A percentile compares a stretch with the other conserved stretches of the same genome.
phyloP scores from a whole-genome alignment of 768 basidiomycete species.

The Mycena venus region DNA sequence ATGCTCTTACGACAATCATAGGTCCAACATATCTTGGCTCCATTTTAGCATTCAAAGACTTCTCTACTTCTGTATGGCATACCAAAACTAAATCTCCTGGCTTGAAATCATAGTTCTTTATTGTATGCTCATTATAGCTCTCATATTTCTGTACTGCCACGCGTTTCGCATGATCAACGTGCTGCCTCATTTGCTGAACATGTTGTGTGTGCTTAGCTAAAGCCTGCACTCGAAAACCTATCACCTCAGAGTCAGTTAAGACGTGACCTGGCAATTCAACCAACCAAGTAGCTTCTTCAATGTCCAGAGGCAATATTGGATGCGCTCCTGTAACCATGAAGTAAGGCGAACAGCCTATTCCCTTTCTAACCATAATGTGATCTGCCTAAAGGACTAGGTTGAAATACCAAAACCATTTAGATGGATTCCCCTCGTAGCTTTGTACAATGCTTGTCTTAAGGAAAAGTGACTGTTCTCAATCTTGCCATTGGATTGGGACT shows the following conservation, averaged over 20 bases:
- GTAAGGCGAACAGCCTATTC: conserved; percentile 45
- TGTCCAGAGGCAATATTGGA: conserved; percentile 44
- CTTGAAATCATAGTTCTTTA: background rate
- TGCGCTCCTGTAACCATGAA: conserved; percentile 48
- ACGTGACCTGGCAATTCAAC: no score
- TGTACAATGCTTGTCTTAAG: conserved; percentile 37
- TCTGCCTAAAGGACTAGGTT: conserved; percentile 44
- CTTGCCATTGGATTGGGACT: conserved; percentile 44
- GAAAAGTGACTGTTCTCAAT: conserved; percentile 47
- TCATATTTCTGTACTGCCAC: background rate
- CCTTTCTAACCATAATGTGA: conserved; percentile 47
- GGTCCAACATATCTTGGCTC: background rate
- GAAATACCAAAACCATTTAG: conserved; percentile 45
- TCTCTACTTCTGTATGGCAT: background rate
- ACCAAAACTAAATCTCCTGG: no score
- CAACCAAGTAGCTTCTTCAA: no score
- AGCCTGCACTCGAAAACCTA: no score
- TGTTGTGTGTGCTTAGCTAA: conserved; percentile 34
- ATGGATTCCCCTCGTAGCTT: background rate
- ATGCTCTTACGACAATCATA: background rate
- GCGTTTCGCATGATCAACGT: background rate
- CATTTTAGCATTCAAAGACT: background rate
- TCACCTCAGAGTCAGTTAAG: no score
- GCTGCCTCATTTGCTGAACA: conserved; percentile 33
- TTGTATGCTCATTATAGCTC: background rate